Evolutionary conservation across 441 rosid species (phyloP).

Genomic region (Bruguiera hainesii): DNA sequence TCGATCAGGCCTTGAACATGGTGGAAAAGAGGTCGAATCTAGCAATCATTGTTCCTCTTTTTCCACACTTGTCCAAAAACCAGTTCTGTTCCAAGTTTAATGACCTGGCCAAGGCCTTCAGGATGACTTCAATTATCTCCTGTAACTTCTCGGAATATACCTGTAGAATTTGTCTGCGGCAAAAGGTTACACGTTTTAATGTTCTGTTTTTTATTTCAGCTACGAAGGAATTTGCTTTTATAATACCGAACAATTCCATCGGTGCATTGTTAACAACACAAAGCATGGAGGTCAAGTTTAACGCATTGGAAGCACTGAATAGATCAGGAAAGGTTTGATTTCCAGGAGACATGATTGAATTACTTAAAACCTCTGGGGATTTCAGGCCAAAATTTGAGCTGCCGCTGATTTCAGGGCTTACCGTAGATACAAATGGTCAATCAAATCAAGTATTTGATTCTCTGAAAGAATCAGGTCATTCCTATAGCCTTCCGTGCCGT

Average conservation of each 20-base stretch:
- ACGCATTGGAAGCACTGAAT: neutral
- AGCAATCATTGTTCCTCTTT: slow-evolving; percentile 33
- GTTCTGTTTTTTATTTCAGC: no score
- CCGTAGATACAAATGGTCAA: slow-evolving; percentile 37
- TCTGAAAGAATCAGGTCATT: slow-evolving; percentile 47
- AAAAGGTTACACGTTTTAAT: neutral
- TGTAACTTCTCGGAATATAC: slow-evolving; percentile 35
- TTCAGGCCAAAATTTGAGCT: slow-evolving; percentile 41
- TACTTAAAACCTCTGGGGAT: slow-evolving; percentile 43
- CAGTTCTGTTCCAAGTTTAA: slow-evolving; percentile 42
- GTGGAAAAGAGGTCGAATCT: slow-evolving; percentile 64
- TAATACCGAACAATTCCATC: neutral
- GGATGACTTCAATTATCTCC: slow-evolving; percentile 25
- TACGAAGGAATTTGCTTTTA: neutral
- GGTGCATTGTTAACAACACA: neutral
- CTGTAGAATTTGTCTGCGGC: slow-evolving; percentile 36
- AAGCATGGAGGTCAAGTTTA: neutral
- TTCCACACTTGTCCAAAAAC: slow-evolving; percentile 49
- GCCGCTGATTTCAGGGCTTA: slow-evolving; percentile 35
- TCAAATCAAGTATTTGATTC: slow-evolving; percentile 42
- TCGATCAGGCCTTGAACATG: slow-evolving; percentile 58
- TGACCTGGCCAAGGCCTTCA: slow-evolving; percentile 56
- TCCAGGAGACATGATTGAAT: neutral
- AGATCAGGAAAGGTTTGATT: neutral
- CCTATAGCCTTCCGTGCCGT: slow-evolving; percentile 53